Base-by-base conservation (phyloP, 495 filamentous ascomycete species). In the Xanthoparmelia taractica region DNA sequence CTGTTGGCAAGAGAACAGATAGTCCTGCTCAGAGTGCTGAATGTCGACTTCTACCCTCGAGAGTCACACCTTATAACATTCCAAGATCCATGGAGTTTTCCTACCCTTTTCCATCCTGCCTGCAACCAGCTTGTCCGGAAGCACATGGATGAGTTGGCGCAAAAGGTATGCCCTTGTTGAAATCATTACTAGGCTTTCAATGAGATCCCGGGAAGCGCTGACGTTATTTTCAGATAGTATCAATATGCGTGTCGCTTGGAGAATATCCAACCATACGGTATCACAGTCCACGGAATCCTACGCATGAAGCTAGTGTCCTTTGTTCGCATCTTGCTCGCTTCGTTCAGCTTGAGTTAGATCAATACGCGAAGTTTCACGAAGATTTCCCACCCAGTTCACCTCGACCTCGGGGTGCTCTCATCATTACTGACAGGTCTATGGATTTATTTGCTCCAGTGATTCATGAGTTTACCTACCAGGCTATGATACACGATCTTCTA, bases 381-480 rank as follows among this genome's bases (percentile, higher is more conserved):
- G 85, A 91, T 69, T 97, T 96, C 60, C 92, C 93, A 18, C 88
- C 91, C 7, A 57, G 68, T 27, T 84, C 85, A n/a, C 81, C 85
- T 36, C 81, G 93, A 54, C 95, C 93, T 20, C 85, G 88, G 58
- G 92, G 90, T 18, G 83, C 92, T 10, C 80, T 98, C 2, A 78
- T 96, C 66, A 88, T 98, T 58, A 87, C 90, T 2, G 94, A 98
- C 76, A 83, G 94, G 60, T 89, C 91, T 15, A 91, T 97, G 87
- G 94, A 98, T 72, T 69, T 97, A 1, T 84, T 86, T 71, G 83
- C 94, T 23, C 95, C 94, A 8, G 70, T 97, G 13, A 60, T 97
- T 13, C 94, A 98, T 73, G 94, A 98, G 69, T 97, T 98, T 70
- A 97, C 95, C 13, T 98, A 97, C 71, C 94, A 97, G 73, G 90